A percentile compares a stretch with the other conserved stretches of the same genome.
Conservation (phyloP, 2,329 filamentous ascomycete genomes). For the Aotearoamyces nothofagi region DNA sequence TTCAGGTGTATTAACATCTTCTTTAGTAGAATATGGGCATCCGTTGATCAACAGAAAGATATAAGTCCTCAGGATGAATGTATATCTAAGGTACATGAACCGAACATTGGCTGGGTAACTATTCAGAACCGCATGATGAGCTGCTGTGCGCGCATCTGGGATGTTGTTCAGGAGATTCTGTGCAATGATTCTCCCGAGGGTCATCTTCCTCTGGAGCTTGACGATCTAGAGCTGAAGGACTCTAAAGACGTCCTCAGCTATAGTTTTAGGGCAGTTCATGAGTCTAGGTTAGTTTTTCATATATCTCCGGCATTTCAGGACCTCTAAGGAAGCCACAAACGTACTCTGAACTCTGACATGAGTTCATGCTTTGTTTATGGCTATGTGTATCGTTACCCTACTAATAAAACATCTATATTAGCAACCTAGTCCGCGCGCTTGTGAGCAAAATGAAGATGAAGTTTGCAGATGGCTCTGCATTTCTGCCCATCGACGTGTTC, state of each 20-base stretch:
- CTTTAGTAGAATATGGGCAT: slow-evolving; percentile 14
- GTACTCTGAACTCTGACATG: too few relatives aligned
- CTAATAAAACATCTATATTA: too few relatives aligned
- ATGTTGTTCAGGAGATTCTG: slow-evolving; percentile 57
- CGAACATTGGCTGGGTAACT: slow-evolving; percentile 5
- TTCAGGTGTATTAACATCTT: not conserved
- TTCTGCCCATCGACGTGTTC: slow-evolving; percentile 41
- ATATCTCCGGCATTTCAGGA: too few relatives aligned
- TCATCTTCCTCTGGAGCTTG: slow-evolving; percentile 62
- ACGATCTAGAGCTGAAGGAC: slow-evolving; percentile 53
- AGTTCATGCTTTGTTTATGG: too few relatives aligned
- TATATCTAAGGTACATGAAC: too few relatives aligned
- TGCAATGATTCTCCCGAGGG: slow-evolving; percentile 95
- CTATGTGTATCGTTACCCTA: too few relatives aligned
- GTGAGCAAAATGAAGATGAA: slow-evolving; percentile 36
- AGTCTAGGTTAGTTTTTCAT: slow-evolving; percentile 68
- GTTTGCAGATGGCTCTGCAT: slow-evolving; percentile 23
- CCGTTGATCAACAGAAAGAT: slow-evolving; percentile 8
- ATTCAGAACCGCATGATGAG: slow-evolving; percentile 38
- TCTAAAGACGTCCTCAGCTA: slow-evolving; percentile 89
- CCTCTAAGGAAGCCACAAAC: too few relatives aligned
- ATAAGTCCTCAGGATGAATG: too few relatives aligned
- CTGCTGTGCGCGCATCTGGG: slow-evolving; percentile 60
- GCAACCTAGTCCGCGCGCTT: slow-evolving; percentile 54
- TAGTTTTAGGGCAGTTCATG: slow-evolving; percentile 88